Evolutionary conservation across 73 alveolate species (phyloP), one percentile per base, ranked within the genome.

Genomic region (Blepharisma japonicum): DNA sequence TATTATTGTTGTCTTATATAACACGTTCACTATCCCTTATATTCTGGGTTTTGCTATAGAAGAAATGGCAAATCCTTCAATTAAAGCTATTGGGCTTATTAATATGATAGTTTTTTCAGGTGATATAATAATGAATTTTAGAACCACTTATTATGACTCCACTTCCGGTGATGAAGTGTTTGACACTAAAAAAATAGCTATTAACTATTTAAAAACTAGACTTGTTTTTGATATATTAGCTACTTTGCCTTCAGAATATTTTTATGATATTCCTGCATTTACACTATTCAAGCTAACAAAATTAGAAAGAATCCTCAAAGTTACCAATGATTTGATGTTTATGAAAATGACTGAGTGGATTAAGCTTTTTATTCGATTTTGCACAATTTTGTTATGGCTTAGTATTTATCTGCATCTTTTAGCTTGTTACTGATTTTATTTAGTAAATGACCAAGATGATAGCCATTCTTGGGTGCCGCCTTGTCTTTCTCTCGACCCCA

Each of bases 111-210:
- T 25, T 25, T 61, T n/a, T 61, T 14, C 23, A n/a, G 74, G 49
- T 14, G 46, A 61, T 61, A n/a, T 61, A 14, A 14, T 14, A 8
- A 14, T 61, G 14, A 18, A 14, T 11, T 61, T 61, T 18, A 61
- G 47, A 14, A 61, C 74, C 18, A 61, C 74, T 20, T 61, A 61
- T 25, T 14, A 20, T 9, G 74, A 61, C 74, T 25, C 49, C 11
- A 14, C 14, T 18, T 14, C 74, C 14, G 74, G 74, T 14, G 74
- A 61, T 20, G 47, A 61, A 20, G 74, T 61, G 47, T 18, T 61
- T 20, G 39, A n/a, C 47, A 8, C 47, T 20, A 14, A 14, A 39
- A 5, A 61, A 25, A 61, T 61, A 8, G 18, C 18, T 61, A 20
- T 61, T 14, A 14, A 61, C 18, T 25, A 25, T 18, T 18, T 61